Conservation (phyloP, 2,329 filamentous ascomycete species). For the Periconia digitata region DNA sequence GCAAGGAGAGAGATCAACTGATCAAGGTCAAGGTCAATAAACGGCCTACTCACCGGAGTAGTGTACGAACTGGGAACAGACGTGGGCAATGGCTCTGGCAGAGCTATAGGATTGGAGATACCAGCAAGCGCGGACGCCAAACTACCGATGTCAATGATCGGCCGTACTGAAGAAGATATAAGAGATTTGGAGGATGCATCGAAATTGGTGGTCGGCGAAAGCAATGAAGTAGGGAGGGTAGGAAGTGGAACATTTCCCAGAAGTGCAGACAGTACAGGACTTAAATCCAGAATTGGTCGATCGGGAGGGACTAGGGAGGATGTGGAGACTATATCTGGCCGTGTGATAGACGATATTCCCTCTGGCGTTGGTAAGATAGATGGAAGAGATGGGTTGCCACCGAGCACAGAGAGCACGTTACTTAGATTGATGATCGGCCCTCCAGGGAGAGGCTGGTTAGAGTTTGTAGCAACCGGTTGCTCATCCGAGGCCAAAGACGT, state of each 20-base stretch:
- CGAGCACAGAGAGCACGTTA: neutral
- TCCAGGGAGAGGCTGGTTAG: too few relatives aligned
- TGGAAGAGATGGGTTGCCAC: neutral
- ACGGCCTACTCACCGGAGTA: neutral
- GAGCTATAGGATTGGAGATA: neutral
- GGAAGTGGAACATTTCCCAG: neutral
- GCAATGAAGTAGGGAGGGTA: neutral
- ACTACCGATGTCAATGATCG: neutral
- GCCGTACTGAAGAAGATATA: neutral
- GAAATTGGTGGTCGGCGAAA: neutral
- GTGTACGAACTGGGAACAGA: neutral
- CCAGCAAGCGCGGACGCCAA: neutral
- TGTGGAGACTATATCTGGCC: too few relatives aligned
- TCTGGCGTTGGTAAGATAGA: neutral
- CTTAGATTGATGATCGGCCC: too few relatives aligned
- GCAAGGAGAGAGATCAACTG: conserved; percentile 1
- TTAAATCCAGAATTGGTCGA: neutral
- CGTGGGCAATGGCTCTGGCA: neutral
- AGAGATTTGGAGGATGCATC: neutral
- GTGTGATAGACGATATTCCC: neutral
- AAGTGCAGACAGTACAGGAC: neutral
- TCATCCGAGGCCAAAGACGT: too few relatives aligned
- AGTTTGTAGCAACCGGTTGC: too few relatives aligned
- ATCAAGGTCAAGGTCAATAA: neutral
- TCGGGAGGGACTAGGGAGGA: neutral